A percentile compares a stretch with the other conserved stretches of the same genome.
Conservation (phyloP, 371 early-diverging fungal species). For the Haplosporangium sp. region DNA sequence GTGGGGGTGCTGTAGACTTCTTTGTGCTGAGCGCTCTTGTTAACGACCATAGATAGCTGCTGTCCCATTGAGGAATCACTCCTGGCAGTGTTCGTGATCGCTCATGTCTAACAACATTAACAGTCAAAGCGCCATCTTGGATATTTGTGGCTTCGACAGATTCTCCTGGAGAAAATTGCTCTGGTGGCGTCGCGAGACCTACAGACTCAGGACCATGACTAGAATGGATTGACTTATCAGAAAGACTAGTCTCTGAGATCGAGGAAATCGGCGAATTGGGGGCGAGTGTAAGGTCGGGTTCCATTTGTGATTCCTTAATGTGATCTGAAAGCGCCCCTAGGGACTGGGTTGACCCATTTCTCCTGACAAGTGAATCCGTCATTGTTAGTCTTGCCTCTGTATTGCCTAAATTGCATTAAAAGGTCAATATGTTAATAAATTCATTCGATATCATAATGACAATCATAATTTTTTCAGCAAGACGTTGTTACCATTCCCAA, state of each 20-base stretch:
- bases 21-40: slow-evolving; percentile 36
- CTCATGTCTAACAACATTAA: slow-evolving; percentile 33
- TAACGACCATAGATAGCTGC: slow-evolving; percentile 36
- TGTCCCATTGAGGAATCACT: slow-evolving; percentile 46
- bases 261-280: slow-evolving; percentile 19
- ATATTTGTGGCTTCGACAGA: slow-evolving; percentile 9
- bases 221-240: slow-evolving; percentile 3
- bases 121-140: slow-evolving; percentile 8
- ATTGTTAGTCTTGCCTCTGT: slow-evolving; percentile 19
- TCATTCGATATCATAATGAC: background rate
- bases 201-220: slow-evolving; percentile 1
- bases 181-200: slow-evolving; percentile 5
- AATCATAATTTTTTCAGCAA: background rate
- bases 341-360: slow-evolving; percentile 28
- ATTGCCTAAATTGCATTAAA: slow-evolving; percentile 9
- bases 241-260: slow-evolving; percentile 19
- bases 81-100: slow-evolving; percentile 43
- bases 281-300: background rate
- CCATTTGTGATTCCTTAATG: background rate
- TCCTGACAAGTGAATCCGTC: slow-evolving; percentile 29
- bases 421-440: background rate
- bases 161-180: slow-evolving; percentile 12
- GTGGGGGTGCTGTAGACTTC: slow-evolving; percentile 22
- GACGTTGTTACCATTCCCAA: slow-evolving; percentile 33
- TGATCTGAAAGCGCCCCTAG: slow-evolving; percentile 5